phyloP scores from a whole-genome alignment of 495 filamentous ascomycete genomes.

The Extremus antarcticus region DNA sequence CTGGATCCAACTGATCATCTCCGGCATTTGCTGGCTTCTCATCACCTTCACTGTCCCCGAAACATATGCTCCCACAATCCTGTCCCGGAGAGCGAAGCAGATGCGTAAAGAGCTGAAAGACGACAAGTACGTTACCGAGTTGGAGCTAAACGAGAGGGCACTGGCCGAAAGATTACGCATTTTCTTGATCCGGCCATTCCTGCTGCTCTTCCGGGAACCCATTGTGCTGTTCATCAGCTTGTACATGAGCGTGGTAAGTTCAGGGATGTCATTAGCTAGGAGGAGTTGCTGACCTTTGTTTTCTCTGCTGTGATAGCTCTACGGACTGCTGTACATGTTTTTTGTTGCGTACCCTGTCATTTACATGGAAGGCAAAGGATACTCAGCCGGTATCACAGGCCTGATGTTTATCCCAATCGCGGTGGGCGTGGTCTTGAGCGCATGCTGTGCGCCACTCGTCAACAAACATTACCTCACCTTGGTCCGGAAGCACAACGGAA shows the following conservation, averaged over 20 bases:
- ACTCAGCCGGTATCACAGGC: constrained; percentile 26
- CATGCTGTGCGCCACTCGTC: constrained; percentile 50
- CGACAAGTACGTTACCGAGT: constrained; percentile 29
- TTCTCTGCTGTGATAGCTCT: constrained; percentile 31
- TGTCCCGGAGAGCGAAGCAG: constrained; percentile 42
- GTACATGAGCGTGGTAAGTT: constrained; percentile 45
- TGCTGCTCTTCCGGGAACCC: constrained; percentile 48
- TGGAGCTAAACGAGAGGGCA: constrained; percentile 9
- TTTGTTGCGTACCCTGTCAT: constrained; percentile 26
- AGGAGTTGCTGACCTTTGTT: too few relatives aligned
- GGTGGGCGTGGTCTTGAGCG: constrained; percentile 37
- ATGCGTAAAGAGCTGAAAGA: constrained; percentile 37
- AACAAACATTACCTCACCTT: constrained; percentile 40
- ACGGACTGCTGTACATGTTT: constrained; percentile 57
- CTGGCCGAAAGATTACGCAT: constrained; percentile 29
- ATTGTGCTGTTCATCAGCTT: constrained; percentile 55
- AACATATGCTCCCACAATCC: constrained; percentile 51
- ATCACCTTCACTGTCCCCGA: constrained; percentile 35
- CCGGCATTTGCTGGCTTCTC: constrained; percentile 30
- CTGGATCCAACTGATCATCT: constrained; percentile 42
- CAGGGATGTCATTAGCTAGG: too few relatives aligned
- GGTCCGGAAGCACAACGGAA: constrained; percentile 33
- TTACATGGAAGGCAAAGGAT: constrained; percentile 26
- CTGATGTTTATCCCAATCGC: constrained; percentile 32
- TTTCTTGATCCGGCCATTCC: constrained; percentile 39